Percentiles rank a stretch among this genome's conserved stretches.
Conservation (phyloP, 2,329 filamentous ascomycete species). For the Beauveria asiatica region DNA sequence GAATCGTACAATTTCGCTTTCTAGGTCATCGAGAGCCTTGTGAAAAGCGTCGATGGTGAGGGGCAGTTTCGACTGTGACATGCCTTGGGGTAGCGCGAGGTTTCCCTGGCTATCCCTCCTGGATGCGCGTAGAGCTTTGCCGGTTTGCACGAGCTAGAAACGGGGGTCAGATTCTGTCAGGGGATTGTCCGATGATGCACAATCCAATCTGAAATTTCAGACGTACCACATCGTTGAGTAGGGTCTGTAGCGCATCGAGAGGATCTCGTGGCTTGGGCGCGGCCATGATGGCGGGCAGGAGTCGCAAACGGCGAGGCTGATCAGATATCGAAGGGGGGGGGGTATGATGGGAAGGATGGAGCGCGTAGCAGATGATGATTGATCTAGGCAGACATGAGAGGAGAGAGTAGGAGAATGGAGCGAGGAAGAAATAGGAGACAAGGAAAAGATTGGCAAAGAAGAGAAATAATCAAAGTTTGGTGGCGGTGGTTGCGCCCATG, state of each 20-base stretch:
- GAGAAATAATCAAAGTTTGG: background rate
- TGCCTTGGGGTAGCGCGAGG: constrained; percentile 23
- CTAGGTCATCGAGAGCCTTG: constrained; percentile 45
- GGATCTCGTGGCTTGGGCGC: constrained; percentile 28
- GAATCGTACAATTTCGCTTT: constrained; percentile 45
- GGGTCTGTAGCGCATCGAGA: constrained; percentile 40
- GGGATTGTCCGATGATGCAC: background rate
- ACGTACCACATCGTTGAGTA: constrained; percentile 48
- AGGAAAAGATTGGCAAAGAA: background rate
- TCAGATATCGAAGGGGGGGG: background rate
- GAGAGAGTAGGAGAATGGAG: background rate
- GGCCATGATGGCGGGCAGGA: constrained; percentile 20
- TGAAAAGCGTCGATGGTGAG: constrained; percentile 43
- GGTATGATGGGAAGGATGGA: background rate
- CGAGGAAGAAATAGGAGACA: background rate
- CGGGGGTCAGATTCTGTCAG: constrained; percentile 9
- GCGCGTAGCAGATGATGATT: background rate
- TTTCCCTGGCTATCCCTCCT: constrained; percentile 36
- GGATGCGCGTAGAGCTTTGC: constrained; percentile 45
- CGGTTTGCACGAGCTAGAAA: constrained; percentile 47
- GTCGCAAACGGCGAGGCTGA: constrained; percentile 4
- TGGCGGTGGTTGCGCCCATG: too few relatives aligned
- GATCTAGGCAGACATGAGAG: background rate
- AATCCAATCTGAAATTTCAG: background rate
- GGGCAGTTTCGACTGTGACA: constrained; percentile 33